Percentiles rank a stretch among this genome's conserved stretches.
Conservation (phyloP, 1,139 yeast genomes). For the Sugiyamaella castrensis region DNA sequence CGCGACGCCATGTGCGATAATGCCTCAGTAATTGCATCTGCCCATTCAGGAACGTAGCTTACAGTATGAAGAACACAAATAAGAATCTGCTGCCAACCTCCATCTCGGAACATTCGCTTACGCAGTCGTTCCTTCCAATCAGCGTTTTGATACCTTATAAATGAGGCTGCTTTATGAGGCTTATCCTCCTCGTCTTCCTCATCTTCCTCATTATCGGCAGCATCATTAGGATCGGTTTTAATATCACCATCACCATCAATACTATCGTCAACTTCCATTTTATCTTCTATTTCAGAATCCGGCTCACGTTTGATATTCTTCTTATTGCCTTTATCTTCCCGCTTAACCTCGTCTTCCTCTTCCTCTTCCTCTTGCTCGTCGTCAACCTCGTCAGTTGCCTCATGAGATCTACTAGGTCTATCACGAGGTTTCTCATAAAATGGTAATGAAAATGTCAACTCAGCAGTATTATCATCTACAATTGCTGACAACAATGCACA, state of each 20-base stretch:
- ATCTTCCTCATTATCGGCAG: constrained; percentile 24
- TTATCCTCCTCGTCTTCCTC: constrained; percentile 23
- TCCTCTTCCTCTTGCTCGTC: constrained; percentile 35
- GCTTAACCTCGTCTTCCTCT: constrained; percentile 29
- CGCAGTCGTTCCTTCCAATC: constrained; percentile 78
- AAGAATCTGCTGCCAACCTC: constrained; percentile 78
- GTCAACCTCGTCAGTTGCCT: constrained; percentile 32
- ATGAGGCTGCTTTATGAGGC: constrained; percentile 37
- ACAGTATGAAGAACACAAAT: constrained; percentile 63
- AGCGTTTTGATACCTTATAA: constrained; percentile 57
- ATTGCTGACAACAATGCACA: constrained; percentile 47
- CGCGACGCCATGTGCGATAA: constrained; percentile 57
- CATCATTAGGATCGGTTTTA: constrained; percentile 19
- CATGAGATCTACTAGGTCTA: constrained; percentile 41
- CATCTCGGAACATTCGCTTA: constrained; percentile 73
- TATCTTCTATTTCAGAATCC: constrained; percentile 23
- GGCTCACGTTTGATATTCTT: constrained; percentile 22
- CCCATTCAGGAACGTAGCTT: constrained; percentile 56
- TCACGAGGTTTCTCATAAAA: constrained; percentile 18
- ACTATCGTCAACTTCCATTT: constrained; percentile 21
- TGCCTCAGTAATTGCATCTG: constrained; percentile 46
- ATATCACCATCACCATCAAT: constrained; percentile 20
- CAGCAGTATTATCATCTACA: constrained; percentile 28
- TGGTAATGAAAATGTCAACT: constrained; percentile 45
- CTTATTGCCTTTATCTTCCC: constrained; percentile 8